Base-by-base conservation (phyloP, 805 yeast genomes). In the Yamadazyma paraphyllophila region DNA sequence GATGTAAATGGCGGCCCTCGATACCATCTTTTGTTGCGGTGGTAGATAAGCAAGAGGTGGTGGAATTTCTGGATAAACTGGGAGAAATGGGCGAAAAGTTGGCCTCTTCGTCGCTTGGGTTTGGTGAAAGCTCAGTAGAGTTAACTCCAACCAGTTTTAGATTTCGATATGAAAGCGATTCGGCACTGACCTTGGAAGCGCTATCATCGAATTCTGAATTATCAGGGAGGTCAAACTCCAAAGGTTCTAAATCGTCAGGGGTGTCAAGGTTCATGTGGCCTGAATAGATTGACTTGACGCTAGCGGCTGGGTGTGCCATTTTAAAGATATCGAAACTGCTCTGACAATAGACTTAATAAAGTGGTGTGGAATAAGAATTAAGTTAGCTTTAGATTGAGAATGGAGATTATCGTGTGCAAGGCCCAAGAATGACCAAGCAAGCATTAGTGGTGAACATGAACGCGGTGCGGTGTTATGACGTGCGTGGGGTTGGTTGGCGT, bases 11-110 rank as follows among this genome's bases (percentile, higher is more conserved):
- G 48, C 77, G 76, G 4, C 90, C 90, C 57, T 83, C 88, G 3
- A 83, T 61, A 0, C 90, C 89, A 59, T 84, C 89, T 53, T 84
- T 83, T 13, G 87, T 82, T 16, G 89, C 89, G 4, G 85, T 82
- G 33, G 83, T 81, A 0, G 88, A 82, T n/a, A 83, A 59, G 29
- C 86, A 83, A 1, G 88, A 81, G 0, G 86, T 80, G 14, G 77
- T 76, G 17, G 85, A 80, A 38, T 77, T 75, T 40, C 88, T 71
- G 0, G 88, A 82, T 15, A 78, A 57, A 0, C 85, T 84, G 36
- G 87, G 69, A 1, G 87, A 79, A 12, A 20, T 43, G 15, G 31
- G 37, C 7, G 36, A 31, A 5, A 24, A 26, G 8, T 36, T 35
- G 15, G 39, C 27, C 32, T 38, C 46, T 13, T n/a, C 8, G 27